phyloP scores from a whole-genome alignment of 306 rosid species.

The Cucumis sativus region Cucumber_9930_V3 NC_026655.2:24420001-24420500 shows the following conservation, averaged over 20 bases:
- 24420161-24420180: background rate
- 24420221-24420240: background rate
- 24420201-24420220: background rate
- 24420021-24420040: slow-evolving; percentile 9
- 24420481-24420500: slow-evolving; percentile 53
- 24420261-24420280: background rate
- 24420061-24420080: background rate
- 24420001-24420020: slow-evolving; percentile 43
- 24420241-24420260: background rate
- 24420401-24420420: slow-evolving; percentile 81
- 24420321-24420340: slow-evolving; percentile 28
- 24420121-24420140: background rate
- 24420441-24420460: slow-evolving; percentile 88
- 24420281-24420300: slow-evolving; percentile 4
- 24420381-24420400: slow-evolving; percentile 99
- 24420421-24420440: slow-evolving; percentile 73
- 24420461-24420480: slow-evolving; percentile 67
- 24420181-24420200: background rate
- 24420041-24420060: background rate
- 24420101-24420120: background rate
- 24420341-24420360: slow-evolving; percentile 41
- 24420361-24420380: slow-evolving; percentile 61
- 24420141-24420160: background rate
- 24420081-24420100: background rate
- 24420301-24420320: slow-evolving; percentile 35